Base-by-base conservation (phyloP, 805 yeast genomes). In the Lipomyces kockii region DNA sequence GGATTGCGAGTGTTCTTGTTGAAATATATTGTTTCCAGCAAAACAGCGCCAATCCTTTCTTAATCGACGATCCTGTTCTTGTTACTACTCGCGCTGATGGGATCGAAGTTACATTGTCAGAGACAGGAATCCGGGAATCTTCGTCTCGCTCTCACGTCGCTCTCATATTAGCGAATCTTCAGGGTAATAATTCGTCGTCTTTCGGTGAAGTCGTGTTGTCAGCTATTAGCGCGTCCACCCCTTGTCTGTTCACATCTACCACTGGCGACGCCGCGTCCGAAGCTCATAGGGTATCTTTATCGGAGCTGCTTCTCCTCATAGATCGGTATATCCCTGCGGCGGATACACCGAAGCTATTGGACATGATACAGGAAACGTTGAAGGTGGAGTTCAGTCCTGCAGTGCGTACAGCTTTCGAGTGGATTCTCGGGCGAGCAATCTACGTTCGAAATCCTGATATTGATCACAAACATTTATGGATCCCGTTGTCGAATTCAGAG, bases 351-450 rank as follows among this genome's bases (percentile, higher is more conserved):
- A 70, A 75, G 0, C 57, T 72, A 52, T 74, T 85, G 8, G 69
- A 76, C 0, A 60, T 62, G 0, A 25, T 71, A 2, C 69, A 83
- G 12, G 61, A 82, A 4, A 75, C 80, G 8, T 79, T 91, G 12
- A 80, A 83, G 54, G 77, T 80, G 1, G 98, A 94, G 69, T 86
- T 91, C 14, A 89, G 95, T 69, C 97, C 97, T 0, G 79, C 87
- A 58, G 90, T 86, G 4, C 83, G 98, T 65, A 79, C 84, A 2
- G 91, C 89, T 73, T 78, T 90, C 63, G 98, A 93, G 74, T 93
- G 97, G 97, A 80, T 88, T 14, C 77, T 89, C 52, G 84, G 91
- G 0, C 77, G 80, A 17, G 78, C 82, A 25, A 75, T 86, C 58
- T 67, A 79, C 14, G 73, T 68, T 55, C 61, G 62, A 51, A 55